A percentile compares a stretch with the other conserved stretches of the same genome.
These are phyloP conservation scores for Corrigiola litoralis DNA, from an alignment of 179 eudicot genomes.

Conservation along the genomic window DNA sequence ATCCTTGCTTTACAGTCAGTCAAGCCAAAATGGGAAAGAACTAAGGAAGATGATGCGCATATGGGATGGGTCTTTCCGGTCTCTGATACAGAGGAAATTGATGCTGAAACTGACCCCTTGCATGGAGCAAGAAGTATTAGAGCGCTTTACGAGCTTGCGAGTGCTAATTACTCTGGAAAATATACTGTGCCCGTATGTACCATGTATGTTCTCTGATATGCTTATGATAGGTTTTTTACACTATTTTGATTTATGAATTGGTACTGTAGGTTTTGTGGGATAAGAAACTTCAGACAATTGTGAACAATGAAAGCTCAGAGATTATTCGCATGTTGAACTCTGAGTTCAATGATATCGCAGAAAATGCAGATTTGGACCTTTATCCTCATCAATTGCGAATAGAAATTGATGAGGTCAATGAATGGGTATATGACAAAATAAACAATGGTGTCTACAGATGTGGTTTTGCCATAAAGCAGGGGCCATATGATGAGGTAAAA, in stretches of 20 bases:
- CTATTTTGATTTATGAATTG: neutral
- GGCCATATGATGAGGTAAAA: slow-evolving; percentile 64
- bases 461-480: slow-evolving; percentile 89
- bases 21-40: slow-evolving; percentile 67
- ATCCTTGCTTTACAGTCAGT: slow-evolving; percentile 44
- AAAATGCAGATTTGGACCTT: slow-evolving; percentile 65
- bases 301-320: slow-evolving; percentile 90
- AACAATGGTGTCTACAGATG: slow-evolving; percentile 92
- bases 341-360: slow-evolving; percentile 76
- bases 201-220: neutral
- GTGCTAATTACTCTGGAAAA: slow-evolving; percentile 70
- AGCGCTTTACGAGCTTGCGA: slow-evolving; percentile 77
- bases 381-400: slow-evolving; percentile 65
- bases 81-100: slow-evolving; percentile 62
- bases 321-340: slow-evolving; percentile 91
- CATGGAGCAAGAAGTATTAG: slow-evolving; percentile 73
- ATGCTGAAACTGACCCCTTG: slow-evolving; percentile 58
- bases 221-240: neutral
- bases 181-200: slow-evolving; percentile 79
- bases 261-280: slow-evolving; percentile 74
- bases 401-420: slow-evolving; percentile 67
- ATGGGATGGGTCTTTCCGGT: slow-evolving; percentile 91
- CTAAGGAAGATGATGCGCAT: slow-evolving; percentile 77
- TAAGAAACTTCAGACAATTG: slow-evolving; percentile 67
- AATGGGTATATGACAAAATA: slow-evolving; percentile 59